Evolutionary conservation across 768 basidiomycete species (phyloP).

Genomic region (Amanita thiersii): DNA sequence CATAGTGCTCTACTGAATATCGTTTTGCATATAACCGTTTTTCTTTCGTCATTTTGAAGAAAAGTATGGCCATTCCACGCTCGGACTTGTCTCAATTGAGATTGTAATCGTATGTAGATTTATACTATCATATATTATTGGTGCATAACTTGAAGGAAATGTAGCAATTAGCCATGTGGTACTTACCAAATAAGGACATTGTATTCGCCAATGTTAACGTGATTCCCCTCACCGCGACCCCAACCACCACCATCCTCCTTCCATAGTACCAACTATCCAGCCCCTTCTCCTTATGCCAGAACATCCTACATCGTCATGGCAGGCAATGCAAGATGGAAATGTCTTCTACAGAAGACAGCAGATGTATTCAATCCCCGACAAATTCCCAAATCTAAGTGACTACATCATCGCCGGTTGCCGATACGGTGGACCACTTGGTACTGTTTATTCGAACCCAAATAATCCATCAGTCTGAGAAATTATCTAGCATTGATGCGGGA

Average conservation of each 20-base stretch:
- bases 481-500: conserved; percentile 80
- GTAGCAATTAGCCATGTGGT: not conserved
- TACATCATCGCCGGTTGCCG: conserved; percentile 76
- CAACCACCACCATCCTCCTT: not conserved
- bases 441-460: not conserved
- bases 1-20: no score
- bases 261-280: no score
- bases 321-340: conserved; percentile 80
- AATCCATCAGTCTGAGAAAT: conserved; percentile 3
- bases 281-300: conserved; percentile 39
- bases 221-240: not conserved
- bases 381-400: conserved; percentile 70
- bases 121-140: conserved; percentile 13
- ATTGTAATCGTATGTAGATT: conserved; percentile 16
- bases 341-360: conserved; percentile 86
- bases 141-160: not conserved
- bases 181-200: conserved; percentile 3
- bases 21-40: not conserved
- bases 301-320: conserved; percentile 81
- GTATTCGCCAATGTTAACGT: not conserved
- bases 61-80: no score
- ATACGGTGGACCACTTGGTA: conserved; percentile 87
- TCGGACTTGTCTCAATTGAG: no score
- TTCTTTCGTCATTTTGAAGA: no score
- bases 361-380: conserved; percentile 76